Percentiles rank a stretch among this genome's conserved stretches.
These are phyloP conservation scores for Sideroxylon spinosum DNA, from an alignment of 179 eudicot species.

Conservation along the genomic window DNA sequence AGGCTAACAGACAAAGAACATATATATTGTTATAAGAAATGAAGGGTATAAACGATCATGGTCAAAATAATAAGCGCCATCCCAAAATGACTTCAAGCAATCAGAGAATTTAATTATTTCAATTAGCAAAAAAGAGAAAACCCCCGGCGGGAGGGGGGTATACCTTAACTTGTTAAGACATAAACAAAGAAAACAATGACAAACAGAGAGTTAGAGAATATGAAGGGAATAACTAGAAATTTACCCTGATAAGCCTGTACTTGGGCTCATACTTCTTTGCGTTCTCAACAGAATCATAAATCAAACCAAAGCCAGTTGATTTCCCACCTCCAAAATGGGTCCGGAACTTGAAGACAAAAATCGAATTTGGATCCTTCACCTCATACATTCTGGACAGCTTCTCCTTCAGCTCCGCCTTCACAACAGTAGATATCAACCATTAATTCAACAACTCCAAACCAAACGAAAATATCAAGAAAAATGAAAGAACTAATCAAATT, in stretches of 20 bases:
- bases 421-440: neutral
- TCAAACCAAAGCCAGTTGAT: conserved; percentile 61
- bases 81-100: neutral
- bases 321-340: conserved; percentile 69
- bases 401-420: conserved; percentile 56
- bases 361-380: conserved; percentile 43
- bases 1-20: neutral
- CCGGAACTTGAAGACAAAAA: conserved; percentile 59
- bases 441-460: neutral
- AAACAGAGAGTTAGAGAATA: neutral
- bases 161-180: neutral
- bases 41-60: no score
- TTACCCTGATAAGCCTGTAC: conserved; percentile 62
- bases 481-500: neutral
- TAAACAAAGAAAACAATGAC: neutral
- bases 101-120: neutral
- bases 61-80: neutral
- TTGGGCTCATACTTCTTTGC: conserved; percentile 63
- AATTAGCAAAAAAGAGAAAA: neutral
- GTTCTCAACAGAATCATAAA: conserved; percentile 56
- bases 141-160: neutral
- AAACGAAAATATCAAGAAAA: neutral
- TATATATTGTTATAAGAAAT: neutral
- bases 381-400: conserved; percentile 51
- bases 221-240: neutral